Conservation (phyloP, 495 filamentous ascomycete genomes). For the Annulohypoxylon nitens region DNA sequence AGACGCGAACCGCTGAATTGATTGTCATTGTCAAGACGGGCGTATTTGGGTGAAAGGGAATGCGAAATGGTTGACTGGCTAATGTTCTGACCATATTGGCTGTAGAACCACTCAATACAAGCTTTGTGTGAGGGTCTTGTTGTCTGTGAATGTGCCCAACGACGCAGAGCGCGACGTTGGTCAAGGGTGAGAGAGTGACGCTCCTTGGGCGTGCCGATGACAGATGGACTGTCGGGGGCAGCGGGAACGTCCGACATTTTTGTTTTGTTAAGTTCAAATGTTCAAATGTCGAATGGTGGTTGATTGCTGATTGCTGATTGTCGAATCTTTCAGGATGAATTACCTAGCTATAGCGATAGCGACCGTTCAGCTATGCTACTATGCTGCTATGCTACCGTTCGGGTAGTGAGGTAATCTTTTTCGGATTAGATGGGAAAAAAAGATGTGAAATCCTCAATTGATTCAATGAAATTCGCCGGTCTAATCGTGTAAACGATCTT, state of each 20-base stretch:
- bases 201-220: slow-evolving; percentile 53
- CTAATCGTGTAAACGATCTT: slow-evolving; percentile 55
- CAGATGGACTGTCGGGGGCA: slow-evolving; percentile 42
- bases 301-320: not conserved
- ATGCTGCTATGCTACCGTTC: not conserved
- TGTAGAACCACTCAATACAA: slow-evolving; percentile 67
- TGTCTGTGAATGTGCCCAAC: slow-evolving; percentile 64
- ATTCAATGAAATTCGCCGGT: slow-evolving; percentile 51
- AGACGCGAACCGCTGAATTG: slow-evolving; percentile 65
- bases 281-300: not conserved
- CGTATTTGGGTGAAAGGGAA: slow-evolving; percentile 66
- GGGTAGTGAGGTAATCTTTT: slow-evolving; percentile 12
- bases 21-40: slow-evolving; percentile 64
- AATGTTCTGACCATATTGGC: slow-evolving; percentile 64
- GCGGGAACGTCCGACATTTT: slow-evolving; percentile 50
- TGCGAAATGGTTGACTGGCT: slow-evolving; percentile 67
- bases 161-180: slow-evolving; percentile 65
- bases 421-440: slow-evolving; percentile 20
- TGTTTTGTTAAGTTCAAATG: not conserved
- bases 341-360: slow-evolving; percentile 8
- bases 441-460: slow-evolving; percentile 47
- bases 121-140: slow-evolving; percentile 64
- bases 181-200: slow-evolving; percentile 66
- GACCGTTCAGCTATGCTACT: too few species aligned
- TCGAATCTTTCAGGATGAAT: not conserved